Base-by-base conservation (phyloP, 1,284 basidiomycete species). In the Coniophora puteana region DNA sequence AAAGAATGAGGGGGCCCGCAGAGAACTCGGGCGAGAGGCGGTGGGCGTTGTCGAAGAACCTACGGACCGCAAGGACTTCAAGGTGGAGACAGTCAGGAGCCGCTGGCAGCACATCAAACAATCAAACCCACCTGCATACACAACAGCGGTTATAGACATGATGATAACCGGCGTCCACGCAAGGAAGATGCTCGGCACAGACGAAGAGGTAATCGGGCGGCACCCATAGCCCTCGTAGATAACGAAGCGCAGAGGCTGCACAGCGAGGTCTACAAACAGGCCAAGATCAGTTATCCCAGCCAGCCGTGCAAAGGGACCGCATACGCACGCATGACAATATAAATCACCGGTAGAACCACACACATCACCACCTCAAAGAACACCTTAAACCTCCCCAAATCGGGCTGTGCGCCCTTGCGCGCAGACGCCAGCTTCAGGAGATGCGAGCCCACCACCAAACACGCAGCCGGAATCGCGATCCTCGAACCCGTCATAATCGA, bases 211-310 rank as follows among this genome's bases (percentile, higher is more conserved):
- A 0, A 81, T 69, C 1, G 81, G 70, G 27, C 68, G 65, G 57
- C 86, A 89, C 12, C 85, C 86, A 47, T 77, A 73, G 45, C 78
- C 69, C 53, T 77, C 61, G 36, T 74, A 59, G 40, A 89, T 63
- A 58, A 83, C 77, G 60, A 85, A 89, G 35, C 86, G 76, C 60
- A 78, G 76, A 45, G 78, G 76, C 58, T 89, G 86, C 13, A 77
- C 76, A 43, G 80, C 59, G 28, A 75, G 54, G 52, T 86, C 84
- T 87, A 45, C 10, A 13, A 39, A 28, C n/a, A 12, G 8, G 39
- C 16, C 36, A 14, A 28, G n/a, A n/a, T 35, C 36, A 41, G 30
- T 43, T n/a, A n/a, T n/a, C n/a, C n/a, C n/a, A 36, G 34, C n/a
- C 8, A 28, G 16, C 34, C 2, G 4, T 5, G 5, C 10, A 22